Base-by-base conservation (phyloP, 805 yeast genomes). In the Scheffersomyces stipitis region DNA sequence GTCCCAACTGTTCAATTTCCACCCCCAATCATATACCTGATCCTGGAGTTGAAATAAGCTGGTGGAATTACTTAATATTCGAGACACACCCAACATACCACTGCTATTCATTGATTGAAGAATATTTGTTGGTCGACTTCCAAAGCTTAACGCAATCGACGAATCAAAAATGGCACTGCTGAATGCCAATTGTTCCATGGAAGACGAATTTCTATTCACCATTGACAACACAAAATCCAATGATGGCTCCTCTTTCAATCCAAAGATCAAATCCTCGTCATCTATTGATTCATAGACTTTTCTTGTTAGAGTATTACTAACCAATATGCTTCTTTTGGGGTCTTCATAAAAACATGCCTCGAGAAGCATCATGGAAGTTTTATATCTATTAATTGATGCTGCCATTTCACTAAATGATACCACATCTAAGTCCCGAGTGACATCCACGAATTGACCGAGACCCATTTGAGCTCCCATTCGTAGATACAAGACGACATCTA, bases 1-100 rank as follows among this genome's bases (percentile, higher is more conserved):
- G 36, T 83, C 83, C 97, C 97, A 90, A 33, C 77, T 75, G 29
- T 73, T 76, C 28, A 90, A 58, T 51, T 84, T 84, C 88, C 96
- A 83, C 1, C 81, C 76, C 78, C 88, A 81, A 40, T 75, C 79
- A 52, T 73, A 84, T 1, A 59, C 40, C 16, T 56, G 55, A 15
- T 51, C 54, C n/a, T n/a, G n/a, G n/a, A n/a, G n/a, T n/a, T n/a
- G n/a, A n/a, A n/a, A n/a, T n/a, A n/a, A n/a, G 2, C 43, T 34
- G 10, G 29, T 24, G n/a, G 36, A 28, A 3, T 28, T 31, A 26
- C 62, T 58, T 6, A 72, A 56, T n/a, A 77, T 44, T 23, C 65
- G 68, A 0, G 90, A 73, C 1, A 82, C 46, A 0, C 89, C 86
- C 41, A 65, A 61, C 38, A 81, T 58, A 0, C 93, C 90, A 45